Percentiles rank a stretch among this genome's conserved stretches.
phyloP scores from a whole-genome alignment of 2,329 filamentous ascomycete species.

The Aspergillus tanneri region DNA sequence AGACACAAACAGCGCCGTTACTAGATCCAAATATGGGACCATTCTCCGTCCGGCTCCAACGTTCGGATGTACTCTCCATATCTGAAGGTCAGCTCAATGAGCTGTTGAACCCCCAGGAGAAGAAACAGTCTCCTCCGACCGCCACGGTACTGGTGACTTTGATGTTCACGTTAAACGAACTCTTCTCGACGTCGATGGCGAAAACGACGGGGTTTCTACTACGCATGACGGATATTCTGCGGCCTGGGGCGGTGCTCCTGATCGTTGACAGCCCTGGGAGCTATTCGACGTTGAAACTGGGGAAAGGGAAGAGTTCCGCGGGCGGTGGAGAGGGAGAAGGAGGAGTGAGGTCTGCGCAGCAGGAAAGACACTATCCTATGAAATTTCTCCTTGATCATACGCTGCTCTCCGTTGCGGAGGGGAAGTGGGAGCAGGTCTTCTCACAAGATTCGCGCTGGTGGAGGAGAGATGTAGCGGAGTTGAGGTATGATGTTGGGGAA shows the following conservation, averaged over 20 bases:
- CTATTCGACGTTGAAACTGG: conserved; percentile 79
- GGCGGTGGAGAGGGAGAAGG: conserved; percentile 9
- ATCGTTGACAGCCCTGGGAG: conserved; percentile 92
- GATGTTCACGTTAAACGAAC: conserved; percentile 93
- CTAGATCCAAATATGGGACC: conserved; percentile 1
- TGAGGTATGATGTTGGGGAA: conserved; percentile 83
- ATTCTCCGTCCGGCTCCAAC: conserved; percentile 45
- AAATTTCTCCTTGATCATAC: conserved; percentile 87
- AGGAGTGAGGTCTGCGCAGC: conserved; percentile 38
- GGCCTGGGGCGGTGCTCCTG: conserved; percentile 66
- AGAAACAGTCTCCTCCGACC: background rate
- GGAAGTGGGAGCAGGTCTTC: conserved; percentile 70
- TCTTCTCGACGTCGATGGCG: conserved; percentile 75
- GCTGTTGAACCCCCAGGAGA: conserved; percentile 24
- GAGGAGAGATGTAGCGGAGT: conserved; percentile 59
- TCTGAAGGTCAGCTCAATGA: conserved; percentile 40
- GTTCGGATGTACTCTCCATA: conserved; percentile 52
- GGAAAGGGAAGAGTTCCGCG: conserved; percentile 42
- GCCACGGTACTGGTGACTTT: conserved; percentile 66
- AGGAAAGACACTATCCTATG: conserved; percentile 76
- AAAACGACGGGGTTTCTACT: conserved; percentile 76
- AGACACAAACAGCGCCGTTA: conserved; percentile 29
- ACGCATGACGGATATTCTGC: conserved; percentile 60
- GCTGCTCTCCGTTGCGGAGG: conserved; percentile 54
- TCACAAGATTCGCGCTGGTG: conserved; percentile 84